phyloP scores from a whole-genome alignment of 768 basidiomycete genomes.

The Lentinula raphanica region DNA sequence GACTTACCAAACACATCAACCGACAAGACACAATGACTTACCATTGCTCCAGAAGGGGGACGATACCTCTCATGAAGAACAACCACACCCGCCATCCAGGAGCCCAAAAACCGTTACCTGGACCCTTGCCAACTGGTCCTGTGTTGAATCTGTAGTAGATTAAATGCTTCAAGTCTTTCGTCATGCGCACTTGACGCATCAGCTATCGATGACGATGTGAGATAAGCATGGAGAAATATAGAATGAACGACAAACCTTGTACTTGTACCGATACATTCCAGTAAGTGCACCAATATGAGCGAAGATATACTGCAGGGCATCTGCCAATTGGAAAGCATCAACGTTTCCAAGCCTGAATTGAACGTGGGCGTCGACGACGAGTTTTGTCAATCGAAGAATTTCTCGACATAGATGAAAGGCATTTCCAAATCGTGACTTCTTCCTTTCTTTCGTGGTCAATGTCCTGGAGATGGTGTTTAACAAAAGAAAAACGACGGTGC shows the following conservation, averaged over 20 bases:
- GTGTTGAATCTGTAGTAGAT: slow-evolving; percentile 99
- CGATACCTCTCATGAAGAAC: slow-evolving; percentile 99
- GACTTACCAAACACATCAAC: background rate
- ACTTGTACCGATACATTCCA: slow-evolving; percentile 99
- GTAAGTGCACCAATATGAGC: slow-evolving; percentile 96
- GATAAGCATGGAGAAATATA: slow-evolving; percentile 5
- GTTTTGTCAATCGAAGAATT: slow-evolving; percentile 94
- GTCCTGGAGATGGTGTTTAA: slow-evolving; percentile 51
- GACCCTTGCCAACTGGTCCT: slow-evolving; percentile 98
- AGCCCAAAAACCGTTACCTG: slow-evolving; percentile 99
- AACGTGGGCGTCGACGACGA: slow-evolving; percentile 97
- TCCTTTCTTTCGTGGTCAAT: slow-evolving; percentile 97
- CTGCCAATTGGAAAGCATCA: slow-evolving; percentile 98
- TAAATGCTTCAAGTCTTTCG: slow-evolving; percentile 97
- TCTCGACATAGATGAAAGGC: slow-evolving; percentile 98
- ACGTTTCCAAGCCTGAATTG: slow-evolving; percentile 98
- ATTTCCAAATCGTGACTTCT: slow-evolving; percentile 99
- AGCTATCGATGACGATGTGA: slow-evolving; percentile 40
- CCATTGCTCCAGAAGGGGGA: slow-evolving; percentile 96
- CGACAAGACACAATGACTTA: too few relatives aligned
- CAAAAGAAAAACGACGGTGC: slow-evolving; percentile 3
- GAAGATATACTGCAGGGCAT: slow-evolving; percentile 97
- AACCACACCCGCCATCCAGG: slow-evolving; percentile 99
- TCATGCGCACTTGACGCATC: slow-evolving; percentile 99
- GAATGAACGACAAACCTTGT: slow-evolving; percentile 60